Evolutionary conservation across 1,284 basidiomycete genomes (phyloP), one percentile per base, ranked within the genome.

Genomic region (Mycena sp.): DNA sequence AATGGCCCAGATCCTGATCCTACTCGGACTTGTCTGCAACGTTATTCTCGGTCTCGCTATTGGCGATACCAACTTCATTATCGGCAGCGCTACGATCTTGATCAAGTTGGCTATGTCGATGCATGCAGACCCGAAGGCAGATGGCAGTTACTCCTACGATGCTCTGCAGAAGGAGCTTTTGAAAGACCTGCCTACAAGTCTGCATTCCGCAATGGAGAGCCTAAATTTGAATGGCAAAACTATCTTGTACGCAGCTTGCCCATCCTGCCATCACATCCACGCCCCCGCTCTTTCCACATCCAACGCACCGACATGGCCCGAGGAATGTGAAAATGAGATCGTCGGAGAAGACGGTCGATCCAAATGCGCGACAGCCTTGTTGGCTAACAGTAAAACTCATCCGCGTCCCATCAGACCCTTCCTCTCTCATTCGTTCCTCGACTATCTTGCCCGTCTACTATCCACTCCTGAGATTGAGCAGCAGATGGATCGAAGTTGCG

Each of bases 161-260:
- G n/a, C n/a, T n/a, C n/a, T n/a, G n/a, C n/a, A n/a, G n/a, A n/a
- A 61, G 37, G 28, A 50, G 11, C 62, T 67, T 35, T 61, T 69
- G 0, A 52, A 60, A 19, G 59, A 71, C 23, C 55, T 70, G 2
- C 70, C 67, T 6, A 60, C 58, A 2, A 70, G 52, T 25, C 53
- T 74, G 10, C 53, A 66, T 26, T 59, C 56, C 14, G 70, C 69
- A 11, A 57, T 73, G 5, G 62, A 52, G 7, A 26, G 29, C 1
- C 70, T 76, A 30, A 64, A 73, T 25, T 51, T 75, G 1, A 60
- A 74, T 6, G 62, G 59, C 29, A 63, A 57, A 26, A 71, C 68
- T 1, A 69, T 64, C 1, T 48, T 66, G 11, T 61, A 55, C 16
- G 60, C 67, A 0, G 58, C 68, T 23, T 75, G 73, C 41, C 69